These are phyloP conservation scores for Plasmodium vinckei DNA, from an alignment of 169 alveolate species.

Conservation along the genomic window DNA sequence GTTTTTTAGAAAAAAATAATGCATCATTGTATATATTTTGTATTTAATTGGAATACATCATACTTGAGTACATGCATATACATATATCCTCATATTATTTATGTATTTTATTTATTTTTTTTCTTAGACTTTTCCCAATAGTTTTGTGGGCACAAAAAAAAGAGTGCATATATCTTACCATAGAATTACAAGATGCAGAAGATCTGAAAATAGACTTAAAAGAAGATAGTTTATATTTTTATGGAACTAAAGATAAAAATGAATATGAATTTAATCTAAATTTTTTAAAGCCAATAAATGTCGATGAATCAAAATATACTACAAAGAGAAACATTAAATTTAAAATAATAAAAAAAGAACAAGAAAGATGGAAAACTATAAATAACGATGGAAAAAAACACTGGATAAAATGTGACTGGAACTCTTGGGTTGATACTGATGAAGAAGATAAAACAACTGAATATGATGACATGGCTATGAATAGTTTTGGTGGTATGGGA, in stretches of 20 bases:
- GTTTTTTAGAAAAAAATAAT: background rate
- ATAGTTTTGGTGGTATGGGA: conserved; percentile 80
- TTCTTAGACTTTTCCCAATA: conserved; percentile 81
- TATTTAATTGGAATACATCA: too few species aligned
- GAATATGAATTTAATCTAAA: conserved; percentile 81
- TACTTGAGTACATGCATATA: conserved; percentile 12
- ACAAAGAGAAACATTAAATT: conserved; percentile 80
- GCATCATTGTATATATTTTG: background rate
- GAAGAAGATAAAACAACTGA: conserved; percentile 81
- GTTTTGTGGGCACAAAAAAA: conserved; percentile 87
- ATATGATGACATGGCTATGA: conserved; percentile 84
- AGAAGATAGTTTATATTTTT: conserved; percentile 78
- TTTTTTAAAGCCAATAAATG: conserved; percentile 85
- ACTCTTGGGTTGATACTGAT: conserved; percentile 87
- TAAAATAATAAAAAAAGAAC: conserved; percentile 82
- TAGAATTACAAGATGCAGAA: conserved; percentile 79
- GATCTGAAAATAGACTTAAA: conserved; percentile 78
- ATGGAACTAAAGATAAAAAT: conserved; percentile 80
- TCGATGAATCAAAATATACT: conserved; percentile 77
- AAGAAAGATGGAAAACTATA: conserved; percentile 85
- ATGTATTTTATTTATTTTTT: background rate
- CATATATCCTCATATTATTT: conserved; percentile 6
- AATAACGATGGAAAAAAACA: conserved; percentile 86
- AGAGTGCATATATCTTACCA: conserved; percentile 83
- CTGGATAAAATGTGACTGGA: conserved; percentile 87